Percentiles rank a stretch among this genome's conserved stretches.
Evolutionary conservation across 805 yeast species (phyloP).

Genomic region (Metschnikowia koreensis): DNA sequence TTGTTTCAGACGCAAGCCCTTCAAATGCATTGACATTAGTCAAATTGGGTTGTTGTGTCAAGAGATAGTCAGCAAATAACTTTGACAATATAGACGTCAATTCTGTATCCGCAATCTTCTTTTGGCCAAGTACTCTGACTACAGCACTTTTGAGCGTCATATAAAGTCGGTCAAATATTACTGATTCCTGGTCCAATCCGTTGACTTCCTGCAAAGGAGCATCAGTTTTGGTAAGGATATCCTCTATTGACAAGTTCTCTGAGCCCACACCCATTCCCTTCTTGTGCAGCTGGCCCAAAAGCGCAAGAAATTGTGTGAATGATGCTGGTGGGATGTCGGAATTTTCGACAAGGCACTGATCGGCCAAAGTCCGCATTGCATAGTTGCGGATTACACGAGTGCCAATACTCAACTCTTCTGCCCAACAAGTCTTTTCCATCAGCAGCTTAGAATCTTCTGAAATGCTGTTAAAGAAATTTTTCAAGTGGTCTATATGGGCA

Average conservation of each 20-base stretch:
- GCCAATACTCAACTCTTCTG: constrained; percentile 22
- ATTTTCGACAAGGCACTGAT: constrained; percentile 10
- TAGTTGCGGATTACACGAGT: constrained; percentile 15
- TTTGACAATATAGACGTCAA: not conserved
- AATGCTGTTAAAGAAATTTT: constrained; percentile 2
- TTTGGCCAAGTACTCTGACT: not conserved
- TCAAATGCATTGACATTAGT: constrained; percentile 9
- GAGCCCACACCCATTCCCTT: not conserved
- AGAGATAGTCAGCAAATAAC: constrained; percentile 9
- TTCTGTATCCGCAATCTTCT: not conserved
- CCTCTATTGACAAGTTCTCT: not conserved
- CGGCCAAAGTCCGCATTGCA: constrained; percentile 13
- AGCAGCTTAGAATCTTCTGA: constrained; percentile 15
- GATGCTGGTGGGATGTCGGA: not conserved
- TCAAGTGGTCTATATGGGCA: constrained; percentile 22
- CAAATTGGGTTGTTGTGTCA: constrained; percentile 6
- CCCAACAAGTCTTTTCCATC: constrained; percentile 19
- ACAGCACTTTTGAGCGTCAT: constrained; percentile 17
- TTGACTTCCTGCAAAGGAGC: constrained; percentile 1
- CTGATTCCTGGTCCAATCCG: constrained; percentile 15
- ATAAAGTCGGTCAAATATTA: constrained; percentile 20
- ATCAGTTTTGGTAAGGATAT: constrained; percentile 17
- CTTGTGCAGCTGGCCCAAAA: not conserved
- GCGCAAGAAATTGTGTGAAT: not conserved
- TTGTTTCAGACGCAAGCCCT: constrained; percentile 9